A percentile compares a stretch with the other conserved stretches of the same genome.
Evolutionary conservation across 352 stramenopile genomes (phyloP).

Genomic region (Globisporangium apiculatum): DNA sequence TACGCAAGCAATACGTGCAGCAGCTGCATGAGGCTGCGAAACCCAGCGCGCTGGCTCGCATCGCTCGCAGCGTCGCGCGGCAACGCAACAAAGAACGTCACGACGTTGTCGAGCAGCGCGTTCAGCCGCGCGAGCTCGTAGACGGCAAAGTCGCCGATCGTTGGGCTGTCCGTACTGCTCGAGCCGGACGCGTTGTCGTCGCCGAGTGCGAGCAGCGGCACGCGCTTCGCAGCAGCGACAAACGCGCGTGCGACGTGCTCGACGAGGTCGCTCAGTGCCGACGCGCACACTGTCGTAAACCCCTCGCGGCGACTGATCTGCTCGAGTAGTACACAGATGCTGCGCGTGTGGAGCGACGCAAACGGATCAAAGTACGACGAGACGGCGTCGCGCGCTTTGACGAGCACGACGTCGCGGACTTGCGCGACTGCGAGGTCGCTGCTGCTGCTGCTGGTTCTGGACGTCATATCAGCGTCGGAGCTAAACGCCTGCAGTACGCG

Average conservation of each 20-base stretch:
- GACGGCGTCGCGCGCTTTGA: constrained; percentile 25
- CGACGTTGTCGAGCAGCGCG: constrained; percentile 50
- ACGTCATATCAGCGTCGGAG: no score
- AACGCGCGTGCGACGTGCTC: constrained; percentile 21
- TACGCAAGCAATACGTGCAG: constrained; percentile 61
- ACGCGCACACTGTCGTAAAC: constrained; percentile 21
- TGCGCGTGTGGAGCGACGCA: constrained; percentile 47
- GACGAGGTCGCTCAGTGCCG: constrained; percentile 21
- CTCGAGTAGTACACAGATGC: constrained; percentile 43
- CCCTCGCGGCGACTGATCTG: constrained; percentile 26
- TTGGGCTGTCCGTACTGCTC: constrained; percentile 5
- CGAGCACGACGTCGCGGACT: constrained; percentile 47
- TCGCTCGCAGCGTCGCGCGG: constrained; percentile 14
- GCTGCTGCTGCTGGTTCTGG: constrained; percentile 6
- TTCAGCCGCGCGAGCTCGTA: constrained; percentile 48
- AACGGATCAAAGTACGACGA: constrained; percentile 50
- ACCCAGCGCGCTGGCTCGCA: constrained; percentile 25
- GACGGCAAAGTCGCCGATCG: constrained; percentile 14
- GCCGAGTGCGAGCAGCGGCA: constrained; percentile 34
- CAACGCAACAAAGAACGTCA: constrained; percentile 58
- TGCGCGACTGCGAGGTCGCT: constrained; percentile 31
- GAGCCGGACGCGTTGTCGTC: constrained; percentile 7
- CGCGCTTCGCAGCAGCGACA: constrained; percentile 27
- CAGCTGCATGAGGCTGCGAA: constrained; percentile 51
- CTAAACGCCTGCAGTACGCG: constrained; percentile 22